phyloP scores from a whole-genome alignment of 1,139 yeast genomes.

The Protomyces arabidopsidicola region DNA sequence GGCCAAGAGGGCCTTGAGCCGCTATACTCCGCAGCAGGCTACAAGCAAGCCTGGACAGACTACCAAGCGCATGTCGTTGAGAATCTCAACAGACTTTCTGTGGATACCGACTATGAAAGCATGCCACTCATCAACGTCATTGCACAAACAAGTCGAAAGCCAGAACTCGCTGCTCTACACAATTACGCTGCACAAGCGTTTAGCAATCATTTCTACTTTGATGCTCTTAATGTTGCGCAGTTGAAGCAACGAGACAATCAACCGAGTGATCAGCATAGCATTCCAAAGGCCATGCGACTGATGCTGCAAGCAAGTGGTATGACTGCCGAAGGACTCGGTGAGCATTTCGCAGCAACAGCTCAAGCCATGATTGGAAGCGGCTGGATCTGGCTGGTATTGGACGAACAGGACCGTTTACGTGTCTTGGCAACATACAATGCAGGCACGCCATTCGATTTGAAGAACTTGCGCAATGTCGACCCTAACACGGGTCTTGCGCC shows the following conservation, averaged over 20 bases:
- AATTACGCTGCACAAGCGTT: slow-evolving; percentile 89
- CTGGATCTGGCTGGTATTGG: slow-evolving; percentile 83
- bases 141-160: slow-evolving; percentile 64
- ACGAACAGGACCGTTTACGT: slow-evolving; percentile 58
- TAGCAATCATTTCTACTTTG: slow-evolving; percentile 84
- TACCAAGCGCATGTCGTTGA: slow-evolving; percentile 63
- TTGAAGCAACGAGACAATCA: slow-evolving; percentile 34
- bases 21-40: slow-evolving; percentile 63
- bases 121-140: slow-evolving; percentile 50
- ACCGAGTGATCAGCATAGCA: neutral
- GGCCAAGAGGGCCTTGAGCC: slow-evolving; percentile 47
- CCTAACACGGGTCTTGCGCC: slow-evolving; percentile 66
- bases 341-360: slow-evolving; percentile 53
- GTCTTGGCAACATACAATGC: slow-evolving; percentile 67
- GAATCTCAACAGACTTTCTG: slow-evolving; percentile 14
- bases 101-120: slow-evolving; percentile 32
- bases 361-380: slow-evolving; percentile 65
- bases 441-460: slow-evolving; percentile 83
- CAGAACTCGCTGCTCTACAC: slow-evolving; percentile 66
- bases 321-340: slow-evolving; percentile 50
- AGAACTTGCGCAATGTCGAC: slow-evolving; percentile 70
- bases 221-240: slow-evolving; percentile 47
- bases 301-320: slow-evolving; percentile 38
- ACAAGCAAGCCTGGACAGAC: slow-evolving; percentile 70
- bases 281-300: neutral